Evolutionary conservation across 1,139 yeast genomes (phyloP), one percentile per base, ranked within the genome.

Genomic region (Nakaseomyces sp.): DNA sequence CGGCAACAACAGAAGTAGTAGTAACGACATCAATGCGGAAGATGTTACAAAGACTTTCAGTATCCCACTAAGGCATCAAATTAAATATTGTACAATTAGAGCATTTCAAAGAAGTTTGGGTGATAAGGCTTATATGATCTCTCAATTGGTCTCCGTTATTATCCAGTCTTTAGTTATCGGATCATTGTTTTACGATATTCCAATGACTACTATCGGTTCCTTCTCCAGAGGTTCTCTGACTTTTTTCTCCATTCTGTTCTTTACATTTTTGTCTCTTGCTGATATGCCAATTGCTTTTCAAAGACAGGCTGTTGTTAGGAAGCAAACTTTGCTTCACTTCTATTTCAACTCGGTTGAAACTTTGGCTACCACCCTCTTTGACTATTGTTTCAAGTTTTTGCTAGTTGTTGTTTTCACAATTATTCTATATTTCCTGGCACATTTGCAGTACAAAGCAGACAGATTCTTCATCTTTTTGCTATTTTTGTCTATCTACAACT

Each of bases 161-260:
- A 55, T 69, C 35, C 76, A 73, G 53, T 66, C 76, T 33, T 61
- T 76, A 43, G 67, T 75, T 48, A 66, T 66, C 28, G 79, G 79
- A 28, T 74, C 79, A 0, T 60, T 74, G 44, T 75, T 66, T 50
- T 73, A 70, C 51, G 65, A 72, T 47, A 65, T 72, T 10, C 72
- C 77, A 1, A 37, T 48, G 24, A 48, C 58, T 1, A 66, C 72
- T 2, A 50, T 63, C 24, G 79, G 79, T 36, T 70, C 77, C 2
- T 75, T 71, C 49, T 69, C 77, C 3, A 66, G 77, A 58, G 76
- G 77, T 52, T 77, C 77, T 51, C 63, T 69, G 42, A 60, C 73
- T 39, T 74, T 75, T 60, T 74, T 75, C 52, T 59, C 74, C 13
- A 61, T 72, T n/a, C 63, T 76, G 46, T 74, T 69, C 53, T 73